phyloP scores from a whole-genome alignment of 108 stramenopile species.

The Hondaea fermentalgiana region DNA sequence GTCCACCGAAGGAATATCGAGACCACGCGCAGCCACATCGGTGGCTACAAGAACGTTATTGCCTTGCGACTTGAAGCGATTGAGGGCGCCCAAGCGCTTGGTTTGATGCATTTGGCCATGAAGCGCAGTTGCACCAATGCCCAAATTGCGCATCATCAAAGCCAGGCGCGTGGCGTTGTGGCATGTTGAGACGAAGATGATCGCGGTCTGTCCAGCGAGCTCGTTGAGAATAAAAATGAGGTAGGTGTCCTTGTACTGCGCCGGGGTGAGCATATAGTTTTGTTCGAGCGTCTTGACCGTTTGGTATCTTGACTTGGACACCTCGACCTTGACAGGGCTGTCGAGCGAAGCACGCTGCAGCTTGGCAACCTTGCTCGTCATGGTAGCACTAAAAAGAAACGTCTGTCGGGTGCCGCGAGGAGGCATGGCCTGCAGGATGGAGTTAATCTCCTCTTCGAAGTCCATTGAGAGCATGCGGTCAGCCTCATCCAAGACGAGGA shows the following conservation, averaged over 20 bases:
- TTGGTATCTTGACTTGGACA: slow-evolving; percentile 75
- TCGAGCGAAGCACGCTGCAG: slow-evolving; percentile 83
- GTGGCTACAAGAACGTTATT: slow-evolving; percentile 78
- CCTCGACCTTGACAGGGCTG: slow-evolving; percentile 83
- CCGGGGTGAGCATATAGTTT: slow-evolving; percentile 94
- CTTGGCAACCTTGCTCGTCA: slow-evolving; percentile 95
- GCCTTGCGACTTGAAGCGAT: slow-evolving; percentile 74
- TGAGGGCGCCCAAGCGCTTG: slow-evolving; percentile 88
- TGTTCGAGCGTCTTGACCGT: slow-evolving; percentile 88
- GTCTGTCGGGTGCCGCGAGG: slow-evolving; percentile 57
- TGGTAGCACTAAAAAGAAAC: slow-evolving; percentile 93
- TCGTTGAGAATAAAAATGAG: slow-evolving; percentile 91
- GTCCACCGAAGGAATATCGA: slow-evolving; percentile 94
- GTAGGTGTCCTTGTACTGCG: slow-evolving; percentile 98
- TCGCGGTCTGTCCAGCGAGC: slow-evolving; percentile 81
- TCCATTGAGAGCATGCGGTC: slow-evolving; percentile 92
- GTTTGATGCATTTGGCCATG: slow-evolving; percentile 98
- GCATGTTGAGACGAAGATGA: slow-evolving; percentile 95
- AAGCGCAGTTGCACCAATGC: slow-evolving; percentile 86
- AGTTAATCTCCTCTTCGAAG: slow-evolving; percentile 69
- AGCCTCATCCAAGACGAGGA: slow-evolving; percentile 95
- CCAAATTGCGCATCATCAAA: slow-evolving; percentile 86
- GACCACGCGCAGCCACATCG: slow-evolving; percentile 87
- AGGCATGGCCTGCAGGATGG: slow-evolving; percentile 80
- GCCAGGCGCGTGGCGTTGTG: slow-evolving; percentile 86